Evolutionary conservation across 208 protist species (phyloP).

Genomic region (Trypanosoma vivax): DNA sequence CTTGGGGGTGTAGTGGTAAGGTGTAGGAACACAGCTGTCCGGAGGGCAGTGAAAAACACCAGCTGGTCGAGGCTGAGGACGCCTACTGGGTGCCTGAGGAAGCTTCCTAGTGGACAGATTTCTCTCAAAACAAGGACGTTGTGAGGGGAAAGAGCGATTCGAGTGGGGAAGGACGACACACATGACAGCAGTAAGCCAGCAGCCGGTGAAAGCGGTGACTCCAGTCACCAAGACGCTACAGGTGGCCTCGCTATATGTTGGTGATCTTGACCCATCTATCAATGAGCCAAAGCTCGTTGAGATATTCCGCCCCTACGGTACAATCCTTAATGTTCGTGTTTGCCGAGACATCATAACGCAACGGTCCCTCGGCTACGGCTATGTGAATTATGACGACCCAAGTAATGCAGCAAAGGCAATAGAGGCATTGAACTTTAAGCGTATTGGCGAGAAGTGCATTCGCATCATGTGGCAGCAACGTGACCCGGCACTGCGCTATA

Average conservation of each 20-base stretch:
- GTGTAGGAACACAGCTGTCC: no score
- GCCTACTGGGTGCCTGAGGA: no score
- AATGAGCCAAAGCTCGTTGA: constrained; percentile 94
- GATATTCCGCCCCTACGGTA: constrained; percentile 96
- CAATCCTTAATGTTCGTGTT: constrained; percentile 97
- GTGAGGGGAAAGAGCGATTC: background rate
- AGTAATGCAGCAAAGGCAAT: constrained; percentile 96
- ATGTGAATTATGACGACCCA: constrained; percentile 98
- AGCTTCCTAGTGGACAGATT: constrained; percentile 3
- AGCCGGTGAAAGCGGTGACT: constrained; percentile 4
- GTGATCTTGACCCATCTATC: constrained; percentile 94
- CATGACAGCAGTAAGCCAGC: constrained; percentile 12
- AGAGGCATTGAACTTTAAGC: constrained; percentile 97
- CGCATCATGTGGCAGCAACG: constrained; percentile 99
- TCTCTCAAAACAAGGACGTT: constrained; percentile 1
- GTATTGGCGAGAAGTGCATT: constrained; percentile 91
- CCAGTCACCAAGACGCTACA: constrained; percentile 70
- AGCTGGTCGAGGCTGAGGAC: no score
- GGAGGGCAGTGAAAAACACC: no score
- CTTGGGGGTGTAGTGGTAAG: no score
- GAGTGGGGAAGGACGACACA: constrained; percentile 4
- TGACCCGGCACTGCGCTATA: constrained; percentile 96
- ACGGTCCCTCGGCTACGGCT: constrained; percentile 97
- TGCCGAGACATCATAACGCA: constrained; percentile 97
- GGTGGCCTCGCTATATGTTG: constrained; percentile 96